phyloP scores from a whole-genome alignment of 352 stramenopile genomes.

The Globisporangium iwayamae region DNA sequence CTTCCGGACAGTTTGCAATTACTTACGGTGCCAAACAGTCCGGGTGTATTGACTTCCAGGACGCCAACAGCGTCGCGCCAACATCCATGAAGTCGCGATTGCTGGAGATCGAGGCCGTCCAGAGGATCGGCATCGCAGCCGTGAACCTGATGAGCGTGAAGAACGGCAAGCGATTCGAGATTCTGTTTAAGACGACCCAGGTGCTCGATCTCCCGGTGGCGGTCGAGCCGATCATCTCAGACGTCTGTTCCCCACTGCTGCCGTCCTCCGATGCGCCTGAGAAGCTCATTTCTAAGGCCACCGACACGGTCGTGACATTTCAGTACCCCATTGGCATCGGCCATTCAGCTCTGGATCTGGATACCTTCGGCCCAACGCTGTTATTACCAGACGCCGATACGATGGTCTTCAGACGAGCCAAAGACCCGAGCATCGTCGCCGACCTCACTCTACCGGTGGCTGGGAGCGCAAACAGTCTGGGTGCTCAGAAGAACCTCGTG shows the following conservation, averaged over 20 bases:
- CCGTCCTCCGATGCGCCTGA: slow-evolving; percentile 35
- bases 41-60: slow-evolving; percentile 49
- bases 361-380: slow-evolving; percentile 26
- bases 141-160: slow-evolving; percentile 39
- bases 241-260: slow-evolving; percentile 53
- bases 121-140: slow-evolving; percentile 48
- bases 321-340: slow-evolving; percentile 45
- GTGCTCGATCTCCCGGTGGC: slow-evolving; percentile 38
- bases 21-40: slow-evolving; percentile 36
- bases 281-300: slow-evolving; percentile 31
- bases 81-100: slow-evolving; percentile 49
- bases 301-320: slow-evolving; percentile 46
- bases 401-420: slow-evolving; percentile 32
- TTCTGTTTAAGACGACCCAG: slow-evolving; percentile 50
- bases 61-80: slow-evolving; percentile 30
- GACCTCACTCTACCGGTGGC: slow-evolving; percentile 30
- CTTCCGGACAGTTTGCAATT: slow-evolving; percentile 61
- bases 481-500: slow-evolving; percentile 27
- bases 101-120: slow-evolving; percentile 36
- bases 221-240: slow-evolving; percentile 34
- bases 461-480: slow-evolving; percentile 24
- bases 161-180: slow-evolving; percentile 54
- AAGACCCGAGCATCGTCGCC: slow-evolving; percentile 29
- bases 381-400: slow-evolving; percentile 19
- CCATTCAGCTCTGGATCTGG: slow-evolving; percentile 27